phyloP scores from a whole-genome alignment of 768 basidiomycete species.

The Ramaria sp. region DNA sequence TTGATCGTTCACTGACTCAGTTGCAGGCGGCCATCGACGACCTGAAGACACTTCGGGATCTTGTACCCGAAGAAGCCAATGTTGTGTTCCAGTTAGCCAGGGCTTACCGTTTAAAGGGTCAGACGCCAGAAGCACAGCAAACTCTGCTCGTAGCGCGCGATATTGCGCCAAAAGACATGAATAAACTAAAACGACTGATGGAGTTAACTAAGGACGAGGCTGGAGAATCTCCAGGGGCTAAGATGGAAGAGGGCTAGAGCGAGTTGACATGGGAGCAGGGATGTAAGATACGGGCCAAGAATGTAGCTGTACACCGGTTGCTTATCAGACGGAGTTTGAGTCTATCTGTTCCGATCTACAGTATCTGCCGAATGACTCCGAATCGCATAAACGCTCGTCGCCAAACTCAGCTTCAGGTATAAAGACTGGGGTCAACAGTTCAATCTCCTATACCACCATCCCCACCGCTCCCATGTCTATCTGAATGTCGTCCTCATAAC shows the following conservation, averaged over 20 bases:
- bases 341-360: background rate
- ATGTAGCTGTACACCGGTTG: background rate
- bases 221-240: slow-evolving; percentile 29
- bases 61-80: slow-evolving; percentile 92
- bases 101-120: slow-evolving; percentile 74
- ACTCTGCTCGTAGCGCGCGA: slow-evolving; percentile 87
- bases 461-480: slow-evolving; percentile 27
- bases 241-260: slow-evolving; percentile 67
- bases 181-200: slow-evolving; percentile 71
- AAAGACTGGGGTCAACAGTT: slow-evolving; percentile 6
- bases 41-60: slow-evolving; percentile 66
- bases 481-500: slow-evolving; percentile 12
- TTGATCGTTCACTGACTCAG: slow-evolving; percentile 13
- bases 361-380: slow-evolving; percentile 1
- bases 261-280: background rate
- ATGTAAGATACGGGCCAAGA: background rate
- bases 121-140: slow-evolving; percentile 70
- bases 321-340: background rate
- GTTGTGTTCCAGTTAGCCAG: slow-evolving; percentile 93
- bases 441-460: slow-evolving; percentile 10
- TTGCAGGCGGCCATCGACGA: slow-evolving; percentile 69
- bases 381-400: slow-evolving; percentile 20
- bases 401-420: background rate
- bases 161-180: slow-evolving; percentile 81
- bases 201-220: slow-evolving; percentile 57